Evolutionary conservation across 306 rosid species (phyloP).

Genomic region (Prunus armeniaca): DNA sequence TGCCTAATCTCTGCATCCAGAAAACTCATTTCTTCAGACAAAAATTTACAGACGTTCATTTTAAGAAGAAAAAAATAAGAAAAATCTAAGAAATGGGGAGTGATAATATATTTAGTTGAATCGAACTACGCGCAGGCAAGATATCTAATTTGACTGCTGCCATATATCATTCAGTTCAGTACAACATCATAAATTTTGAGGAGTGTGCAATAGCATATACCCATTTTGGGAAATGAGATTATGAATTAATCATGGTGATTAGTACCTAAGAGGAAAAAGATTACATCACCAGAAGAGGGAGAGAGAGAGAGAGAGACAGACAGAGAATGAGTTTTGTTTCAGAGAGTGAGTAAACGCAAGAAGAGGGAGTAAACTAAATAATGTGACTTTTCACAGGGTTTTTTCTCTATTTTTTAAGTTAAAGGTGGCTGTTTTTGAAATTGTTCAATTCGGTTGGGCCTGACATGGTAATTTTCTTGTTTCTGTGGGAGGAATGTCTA

Average conservation of each 20-base stretch:
- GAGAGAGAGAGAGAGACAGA: slow-evolving; percentile 4
- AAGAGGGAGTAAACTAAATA: neutral
- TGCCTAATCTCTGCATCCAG: slow-evolving; percentile 56
- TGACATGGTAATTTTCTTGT: neutral
- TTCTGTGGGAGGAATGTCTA: neutral
- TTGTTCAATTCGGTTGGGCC: neutral
- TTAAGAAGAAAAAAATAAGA: neutral
- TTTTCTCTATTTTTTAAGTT: neutral
- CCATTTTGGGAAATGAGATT: neutral
- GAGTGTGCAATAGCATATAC: too few species aligned
- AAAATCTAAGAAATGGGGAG: neutral
- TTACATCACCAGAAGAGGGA: neutral
- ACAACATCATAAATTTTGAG: too few species aligned
- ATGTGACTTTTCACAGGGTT: neutral
- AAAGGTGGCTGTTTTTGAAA: neutral
- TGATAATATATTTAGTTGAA: too few species aligned
- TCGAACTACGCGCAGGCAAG: too few species aligned
- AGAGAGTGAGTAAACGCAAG: neutral
- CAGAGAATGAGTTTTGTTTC: neutral
- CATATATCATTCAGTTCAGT: too few species aligned
- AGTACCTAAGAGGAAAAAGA: slow-evolving; percentile 1
- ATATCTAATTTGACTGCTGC: too few species aligned
- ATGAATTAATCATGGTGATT: neutral
- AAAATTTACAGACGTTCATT: neutral
- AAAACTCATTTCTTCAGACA: slow-evolving; percentile 1